Base-by-base conservation (phyloP, 106 monocot species). In the Acanthochlamys bracteata region DNA sequence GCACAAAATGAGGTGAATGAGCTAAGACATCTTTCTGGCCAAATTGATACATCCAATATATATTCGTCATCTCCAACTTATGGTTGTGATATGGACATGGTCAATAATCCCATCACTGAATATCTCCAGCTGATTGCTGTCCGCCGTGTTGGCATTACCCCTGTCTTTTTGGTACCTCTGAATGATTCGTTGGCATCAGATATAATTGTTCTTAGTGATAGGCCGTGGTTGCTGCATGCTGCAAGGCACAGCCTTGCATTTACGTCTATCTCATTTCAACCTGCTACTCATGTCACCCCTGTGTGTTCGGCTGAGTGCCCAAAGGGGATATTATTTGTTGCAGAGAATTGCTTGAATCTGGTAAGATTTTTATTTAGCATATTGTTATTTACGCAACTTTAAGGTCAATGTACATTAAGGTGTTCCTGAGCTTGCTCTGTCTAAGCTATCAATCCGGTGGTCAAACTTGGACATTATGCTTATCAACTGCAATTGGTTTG, bases 261-360 rank as follows among this genome's bases (percentile, higher is more conserved):
- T 63, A 78, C 83, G 54, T 88, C 98, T 19, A 75, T 98, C 20
- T 81, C 98, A 20, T 92, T 98, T 75, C 92, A 85, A 71, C 58
- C 88, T 63, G 92, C 92, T 22, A 90, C 92, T 57, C 92, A 98
- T 77, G 83, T 79, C 15, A 89, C 92, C 17, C 81, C 92, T 16
- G 92, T 98, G 13, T 82, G 67, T 26, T 83, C 77, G 69, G 60
- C 60, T 69, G 88, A 88, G 66, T 89, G 85, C 64, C 92, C 88
- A 3, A 72, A 69, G 43, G 98, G 98, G 70, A 77, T 98, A 60
- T 75, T 98, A 39, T 92, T 88, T 89, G 92, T 88, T 67, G 73
- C 86, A 2, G 98, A 89, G 58, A 92, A 79, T 59, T 76, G 78
- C 55, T 78, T 98, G 64, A 80, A 90, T 77, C 75, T 98, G 92